Evolutionary conservation across 495 filamentous ascomycete genomes (phyloP).

Genomic region (Aspergillus haitiensis): DNA sequence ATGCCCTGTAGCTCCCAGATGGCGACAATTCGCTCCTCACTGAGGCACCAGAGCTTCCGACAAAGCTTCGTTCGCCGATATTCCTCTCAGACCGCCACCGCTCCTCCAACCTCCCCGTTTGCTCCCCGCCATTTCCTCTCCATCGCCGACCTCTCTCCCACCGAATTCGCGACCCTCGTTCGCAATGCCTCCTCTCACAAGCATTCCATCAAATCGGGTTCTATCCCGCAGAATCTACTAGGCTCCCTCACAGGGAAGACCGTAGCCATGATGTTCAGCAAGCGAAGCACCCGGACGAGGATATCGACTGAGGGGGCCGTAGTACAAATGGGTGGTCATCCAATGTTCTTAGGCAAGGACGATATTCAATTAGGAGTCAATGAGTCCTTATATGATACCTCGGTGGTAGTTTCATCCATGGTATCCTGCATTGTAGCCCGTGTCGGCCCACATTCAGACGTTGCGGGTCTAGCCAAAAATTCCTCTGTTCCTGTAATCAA

Average conservation of each 20-base stretch:
- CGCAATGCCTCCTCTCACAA: constrained; percentile 78
- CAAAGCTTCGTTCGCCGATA: constrained; percentile 40
- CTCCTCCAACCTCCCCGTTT: constrained; percentile 48
- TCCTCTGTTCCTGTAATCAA: constrained; percentile 92
- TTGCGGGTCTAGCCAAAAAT: constrained; percentile 73
- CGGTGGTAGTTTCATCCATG: constrained; percentile 90
- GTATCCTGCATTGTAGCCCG: constrained; percentile 86
- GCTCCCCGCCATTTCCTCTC: constrained; percentile 83
- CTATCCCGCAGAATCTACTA: constrained; percentile 56
- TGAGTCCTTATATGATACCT: constrained; percentile 86
- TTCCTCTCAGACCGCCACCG: constrained; percentile 34
- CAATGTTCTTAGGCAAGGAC: constrained; percentile 92
- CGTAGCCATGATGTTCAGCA: constrained; percentile 93
- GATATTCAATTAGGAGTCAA: constrained; percentile 98
- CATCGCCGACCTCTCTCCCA: constrained; percentile 76
- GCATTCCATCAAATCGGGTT: constrained; percentile 69
- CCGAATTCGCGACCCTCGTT: constrained; percentile 79
- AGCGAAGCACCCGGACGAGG: constrained; percentile 87
- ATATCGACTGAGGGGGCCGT: constrained; percentile 90
- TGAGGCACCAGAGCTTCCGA: constrained; percentile 29
- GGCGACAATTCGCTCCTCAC: constrained; percentile 46
- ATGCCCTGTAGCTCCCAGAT: constrained; percentile 49
- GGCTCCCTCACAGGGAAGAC: constrained; percentile 69
- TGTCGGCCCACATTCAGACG: constrained; percentile 79
- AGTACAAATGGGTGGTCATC: constrained; percentile 79